Evolutionary conservation across 2,329 filamentous ascomycete genomes (phyloP).

Genomic region (Colletotrichum filicis): DNA sequence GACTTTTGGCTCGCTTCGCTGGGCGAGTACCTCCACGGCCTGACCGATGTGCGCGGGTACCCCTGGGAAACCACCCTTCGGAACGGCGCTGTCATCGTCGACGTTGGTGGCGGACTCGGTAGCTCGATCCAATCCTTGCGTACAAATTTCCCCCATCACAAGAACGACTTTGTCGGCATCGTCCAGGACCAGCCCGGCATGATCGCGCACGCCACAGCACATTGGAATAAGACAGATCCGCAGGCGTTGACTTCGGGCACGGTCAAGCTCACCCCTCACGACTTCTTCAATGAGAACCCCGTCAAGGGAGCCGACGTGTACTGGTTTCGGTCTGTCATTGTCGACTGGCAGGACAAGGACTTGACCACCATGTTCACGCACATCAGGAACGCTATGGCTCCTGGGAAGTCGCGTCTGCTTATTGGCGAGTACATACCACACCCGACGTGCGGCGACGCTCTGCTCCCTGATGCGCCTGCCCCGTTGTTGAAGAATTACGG

Average conservation of each 20-base stretch:
- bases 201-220: constrained; percentile 17
- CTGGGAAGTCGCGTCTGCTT: constrained; percentile 22
- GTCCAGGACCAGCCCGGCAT: constrained; percentile 30
- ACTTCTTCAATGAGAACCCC: constrained; percentile 68
- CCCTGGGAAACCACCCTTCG: constrained; percentile 17
- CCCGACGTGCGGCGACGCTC: constrained; percentile 23
- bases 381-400: constrained; percentile 21
- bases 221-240: constrained; percentile 25
- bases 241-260: constrained; percentile 10
- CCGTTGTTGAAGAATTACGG: constrained; percentile 27
- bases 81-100: constrained; percentile 20
- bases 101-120: constrained; percentile 27
- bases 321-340: constrained; percentile 28
- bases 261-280: constrained; percentile 59
- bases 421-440: constrained; percentile 31
- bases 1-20: constrained; percentile 16
- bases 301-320: constrained; percentile 60
- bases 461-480: constrained; percentile 15
- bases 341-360: constrained; percentile 28
- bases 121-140: constrained; percentile 26
- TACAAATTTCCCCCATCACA: constrained; percentile 3
- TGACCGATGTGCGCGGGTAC: constrained; percentile 27
- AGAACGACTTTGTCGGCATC: constrained; percentile 17
- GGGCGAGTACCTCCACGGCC: constrained; percentile 18
- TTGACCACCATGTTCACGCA: constrained; percentile 23